Conservation (phyloP, 2,329 filamentous ascomycete genomes). For the Sarocladium brachiariae region DNA sequence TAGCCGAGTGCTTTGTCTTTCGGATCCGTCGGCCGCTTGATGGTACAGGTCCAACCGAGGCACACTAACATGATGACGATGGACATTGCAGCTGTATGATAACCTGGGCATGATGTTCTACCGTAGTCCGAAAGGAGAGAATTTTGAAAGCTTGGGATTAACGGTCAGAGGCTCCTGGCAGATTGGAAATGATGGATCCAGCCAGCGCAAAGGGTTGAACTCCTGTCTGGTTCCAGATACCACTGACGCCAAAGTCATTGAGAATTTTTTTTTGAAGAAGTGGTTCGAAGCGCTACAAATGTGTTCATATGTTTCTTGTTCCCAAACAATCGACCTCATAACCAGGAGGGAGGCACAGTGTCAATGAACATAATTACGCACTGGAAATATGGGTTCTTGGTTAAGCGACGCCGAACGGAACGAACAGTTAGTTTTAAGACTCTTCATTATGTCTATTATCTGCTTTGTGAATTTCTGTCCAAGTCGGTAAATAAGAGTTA, state of each 20-base stretch:
- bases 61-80: conserved; percentile 33
- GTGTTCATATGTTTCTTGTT: too few relatives aligned
- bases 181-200: conserved; percentile 29
- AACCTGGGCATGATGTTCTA: conserved; percentile 38
- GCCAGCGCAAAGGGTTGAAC: conserved; percentile 34
- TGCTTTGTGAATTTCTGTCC: too few relatives aligned
- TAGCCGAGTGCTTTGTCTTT: conserved; percentile 13
- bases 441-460: too few relatives aligned
- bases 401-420: too few relatives aligned
- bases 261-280: conserved; percentile 10
- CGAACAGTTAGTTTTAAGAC: too few relatives aligned
- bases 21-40: conserved; percentile 23
- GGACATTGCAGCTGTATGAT: conserved; percentile 34
- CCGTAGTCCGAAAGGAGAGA: conserved; percentile 47
- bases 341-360: too few relatives aligned
- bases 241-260: conserved; percentile 12
- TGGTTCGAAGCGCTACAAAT: conserved; percentile 8
- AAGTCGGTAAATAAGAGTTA: too few relatives aligned
- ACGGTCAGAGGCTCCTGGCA: conserved; percentile 31
- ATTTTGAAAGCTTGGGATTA: conserved; percentile 33
- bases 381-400: too few relatives aligned
- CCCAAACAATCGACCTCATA: too few relatives aligned
- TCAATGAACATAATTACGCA: too few relatives aligned
- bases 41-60: conserved; percentile 28
- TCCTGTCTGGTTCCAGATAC: too few relatives aligned